Conservation (phyloP, 2,329 filamentous ascomycete species). For the Allantophomopsis lycopodina region DNA sequence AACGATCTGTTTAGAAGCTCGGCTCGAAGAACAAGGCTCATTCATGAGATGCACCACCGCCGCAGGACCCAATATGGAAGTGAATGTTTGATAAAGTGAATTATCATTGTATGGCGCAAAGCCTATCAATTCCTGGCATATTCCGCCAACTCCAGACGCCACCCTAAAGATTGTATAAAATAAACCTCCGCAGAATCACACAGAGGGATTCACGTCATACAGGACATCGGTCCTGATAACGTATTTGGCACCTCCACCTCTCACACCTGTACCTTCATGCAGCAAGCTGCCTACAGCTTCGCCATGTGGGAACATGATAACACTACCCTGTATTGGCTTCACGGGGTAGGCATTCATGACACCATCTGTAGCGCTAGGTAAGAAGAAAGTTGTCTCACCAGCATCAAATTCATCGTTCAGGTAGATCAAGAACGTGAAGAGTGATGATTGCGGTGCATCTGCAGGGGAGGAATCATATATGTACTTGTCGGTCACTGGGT, state of each 20-base stretch:
- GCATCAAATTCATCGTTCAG: constrained; percentile 60
- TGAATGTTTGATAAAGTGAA: too few species aligned
- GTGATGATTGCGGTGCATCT: constrained; percentile 45
- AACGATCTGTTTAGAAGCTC: too few species aligned
- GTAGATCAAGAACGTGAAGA: constrained; percentile 58
- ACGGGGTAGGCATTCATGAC: constrained; percentile 57
- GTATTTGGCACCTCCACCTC: constrained; percentile 41
- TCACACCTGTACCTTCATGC: constrained; percentile 58
- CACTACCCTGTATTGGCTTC: constrained; percentile 52
- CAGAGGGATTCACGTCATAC: constrained; percentile 37
- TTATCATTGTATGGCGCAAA: too few species aligned
- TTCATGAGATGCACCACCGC: too few species aligned
- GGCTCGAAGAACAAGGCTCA: too few species aligned
- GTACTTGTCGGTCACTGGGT: constrained; percentile 30
- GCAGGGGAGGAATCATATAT: constrained; percentile 52
- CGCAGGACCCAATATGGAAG: too few species aligned
- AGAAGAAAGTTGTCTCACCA: constrained; percentile 59
- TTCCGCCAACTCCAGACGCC: too few species aligned
- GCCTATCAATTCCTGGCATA: too few species aligned
- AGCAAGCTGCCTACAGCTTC: constrained; percentile 50
- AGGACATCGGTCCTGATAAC: constrained; percentile 60
- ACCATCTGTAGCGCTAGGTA: constrained; percentile 49
- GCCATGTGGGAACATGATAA: constrained; percentile 57
- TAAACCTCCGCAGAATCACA: too few species aligned
- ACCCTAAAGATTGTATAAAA: too few species aligned